Base-by-base conservation (phyloP, 371 early-diverging fungal species). In the Circinella minor region DNA sequence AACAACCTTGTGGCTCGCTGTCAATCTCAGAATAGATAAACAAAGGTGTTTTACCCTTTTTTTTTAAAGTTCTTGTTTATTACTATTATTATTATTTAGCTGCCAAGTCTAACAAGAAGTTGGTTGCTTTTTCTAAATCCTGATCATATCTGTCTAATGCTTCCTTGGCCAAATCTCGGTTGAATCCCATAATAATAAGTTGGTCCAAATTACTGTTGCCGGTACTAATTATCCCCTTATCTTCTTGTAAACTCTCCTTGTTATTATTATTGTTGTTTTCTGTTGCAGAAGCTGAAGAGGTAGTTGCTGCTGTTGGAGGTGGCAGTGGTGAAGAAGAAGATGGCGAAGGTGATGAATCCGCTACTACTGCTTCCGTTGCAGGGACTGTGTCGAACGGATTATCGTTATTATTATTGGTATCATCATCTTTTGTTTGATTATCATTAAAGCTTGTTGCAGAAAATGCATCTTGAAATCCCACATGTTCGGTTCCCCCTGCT, bases 71-170 rank as follows among this genome's bases (percentile, higher is more conserved):
- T 57, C 57, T 57, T 57, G 57, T 57, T 43, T 43, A 43, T 43
- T 43, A 43, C 11, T 27, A 27, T 27, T 27, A 27, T 27, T 27
- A 27, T 68, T 67, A 73, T 66, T 72, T 62, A 66, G 68, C 73
- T n/a, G 72, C 61, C 71, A 78, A 73, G 75, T 91, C 92, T 36
- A 91, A 73, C 63, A 92, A 78, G 70, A 83, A 92, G 76, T 92
- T 90, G 65, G 87, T 86, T n/a, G 92, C 91, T 68, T 87, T 88
- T 69, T 86, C 85, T 18, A 91, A 57, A 65, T 92, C 90, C 74
- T 90, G 88, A 64, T 91, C 88, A 68, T 87, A 90, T 63, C 83
- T 78, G 47, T 90, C 89, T 46, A 92, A 76, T 2, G 92, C 92
- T 34, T 90, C 84, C 51, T 89, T 77, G 6, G 89, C 88, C 68